These are phyloP conservation scores for Dothistroma pini DNA, from an alignment of 2,329 filamentous ascomycete species.

Conservation along the genomic window DNA sequence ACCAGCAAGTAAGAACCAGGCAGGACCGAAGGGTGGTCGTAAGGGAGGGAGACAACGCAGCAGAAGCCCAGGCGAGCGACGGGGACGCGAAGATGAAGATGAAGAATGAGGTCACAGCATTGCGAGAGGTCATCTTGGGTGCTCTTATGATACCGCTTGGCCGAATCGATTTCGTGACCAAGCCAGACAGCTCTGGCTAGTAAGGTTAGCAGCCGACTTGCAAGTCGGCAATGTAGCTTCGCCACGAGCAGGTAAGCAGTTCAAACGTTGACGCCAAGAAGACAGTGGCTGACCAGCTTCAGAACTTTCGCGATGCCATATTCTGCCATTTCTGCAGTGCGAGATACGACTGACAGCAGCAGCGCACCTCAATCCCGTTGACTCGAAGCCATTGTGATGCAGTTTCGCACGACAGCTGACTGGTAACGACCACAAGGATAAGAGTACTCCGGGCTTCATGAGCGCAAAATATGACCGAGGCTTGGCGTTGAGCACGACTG, in stretches of 20 bases:
- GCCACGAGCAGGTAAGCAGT: background rate
- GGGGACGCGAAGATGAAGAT: constrained; percentile 26
- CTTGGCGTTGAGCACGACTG: too few species aligned
- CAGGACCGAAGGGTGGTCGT: constrained; percentile 32
- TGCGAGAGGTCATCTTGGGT: background rate
- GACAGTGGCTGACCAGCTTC: background rate
- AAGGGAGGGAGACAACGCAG: constrained; percentile 39
- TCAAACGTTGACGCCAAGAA: background rate
- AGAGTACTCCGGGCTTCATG: too few species aligned
- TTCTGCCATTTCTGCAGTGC: background rate
- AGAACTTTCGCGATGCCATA: background rate
- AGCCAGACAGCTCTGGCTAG: background rate
- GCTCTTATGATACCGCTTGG: background rate
- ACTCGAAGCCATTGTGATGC: too few species aligned
- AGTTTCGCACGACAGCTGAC: too few species aligned
- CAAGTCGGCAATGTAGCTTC: constrained; percentile 1
- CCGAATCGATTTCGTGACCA: background rate
- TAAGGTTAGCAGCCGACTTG: background rate
- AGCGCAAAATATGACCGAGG: too few species aligned
- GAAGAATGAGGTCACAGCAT: constrained; percentile 14
- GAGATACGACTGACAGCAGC: background rate
- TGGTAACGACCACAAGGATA: too few species aligned
- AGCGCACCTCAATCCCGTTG: background rate
- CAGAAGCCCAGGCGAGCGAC: constrained; percentile 41
- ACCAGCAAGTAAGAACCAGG: constrained; percentile 56